phyloP scores from a whole-genome alignment of 306 rosid species.

The Leucaena leucocephala region DNA sequence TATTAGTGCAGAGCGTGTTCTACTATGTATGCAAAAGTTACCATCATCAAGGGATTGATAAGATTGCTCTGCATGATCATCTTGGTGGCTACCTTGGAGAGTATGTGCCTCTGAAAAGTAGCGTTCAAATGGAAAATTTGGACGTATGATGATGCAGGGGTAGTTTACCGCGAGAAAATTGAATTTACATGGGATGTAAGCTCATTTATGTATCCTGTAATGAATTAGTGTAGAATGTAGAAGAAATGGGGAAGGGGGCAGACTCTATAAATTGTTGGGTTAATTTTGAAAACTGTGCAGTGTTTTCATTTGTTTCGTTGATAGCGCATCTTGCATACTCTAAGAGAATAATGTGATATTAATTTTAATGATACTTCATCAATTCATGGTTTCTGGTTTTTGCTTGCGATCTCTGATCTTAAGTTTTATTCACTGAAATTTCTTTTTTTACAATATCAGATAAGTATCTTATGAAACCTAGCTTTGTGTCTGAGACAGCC shows the following conservation, averaged over 20 bases:
- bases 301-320: slow-evolving; percentile 17
- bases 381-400: background rate
- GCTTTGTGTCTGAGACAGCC: background rate
- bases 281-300: slow-evolving; percentile 23
- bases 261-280: slow-evolving; percentile 39
- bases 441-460: background rate
- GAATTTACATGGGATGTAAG: slow-evolving; percentile 53
- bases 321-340: background rate
- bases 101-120: slow-evolving; percentile 95
- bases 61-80: slow-evolving; percentile 81
- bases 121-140: slow-evolving; percentile 88
- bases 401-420: background rate
- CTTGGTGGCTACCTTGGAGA: slow-evolving; percentile 98
- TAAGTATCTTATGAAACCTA: background rate
- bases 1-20: slow-evolving; percentile 87
- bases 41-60: slow-evolving; percentile 93
- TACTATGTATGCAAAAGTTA: slow-evolving; percentile 92
- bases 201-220: slow-evolving; percentile 33
- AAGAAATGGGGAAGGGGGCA: background rate
- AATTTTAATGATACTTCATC: background rate
- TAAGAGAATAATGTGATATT: slow-evolving; percentile 3
- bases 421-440: background rate
- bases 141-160: slow-evolving; percentile 62
- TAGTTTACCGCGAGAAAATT: background rate
- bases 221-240: slow-evolving; percentile 40